These are phyloP conservation scores for Mytilinidion resinicola DNA, from an alignment of 495 filamentous ascomycete species.

Conservation along the genomic window DNA sequence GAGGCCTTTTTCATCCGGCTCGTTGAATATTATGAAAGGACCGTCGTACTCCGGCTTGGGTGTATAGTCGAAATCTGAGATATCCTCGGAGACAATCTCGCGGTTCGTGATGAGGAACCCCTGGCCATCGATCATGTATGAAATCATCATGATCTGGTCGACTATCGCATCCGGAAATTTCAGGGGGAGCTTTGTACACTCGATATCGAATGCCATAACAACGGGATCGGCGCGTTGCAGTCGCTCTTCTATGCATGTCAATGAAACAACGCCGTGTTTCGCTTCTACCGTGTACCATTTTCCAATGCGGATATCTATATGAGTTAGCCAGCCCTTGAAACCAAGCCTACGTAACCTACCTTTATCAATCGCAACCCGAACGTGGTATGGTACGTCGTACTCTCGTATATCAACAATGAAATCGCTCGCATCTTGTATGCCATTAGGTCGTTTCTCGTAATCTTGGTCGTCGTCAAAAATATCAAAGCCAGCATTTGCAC, in stretches of 20 bases:
- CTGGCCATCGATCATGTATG: conserved; percentile 99
- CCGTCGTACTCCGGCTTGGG: conserved; percentile 94
- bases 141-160: conserved; percentile 99
- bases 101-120: conserved; percentile 97
- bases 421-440: conserved; percentile 85
- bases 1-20: conserved; percentile 82
- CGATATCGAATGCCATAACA: conserved; percentile 96
- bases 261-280: conserved; percentile 76
- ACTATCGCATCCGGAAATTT: conserved; percentile 97
- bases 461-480: conserved; percentile 88
- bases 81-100: conserved; percentile 96
- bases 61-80: conserved; percentile 96
- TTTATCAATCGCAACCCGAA: conserved; percentile 95
- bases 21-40: conserved; percentile 95
- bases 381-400: conserved; percentile 98
- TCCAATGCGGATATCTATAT: conserved; percentile 81
- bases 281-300: conserved; percentile 97
- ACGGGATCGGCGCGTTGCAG: conserved; percentile 86
- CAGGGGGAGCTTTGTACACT: conserved; percentile 90
- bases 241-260: conserved; percentile 82
- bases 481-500: conserved; percentile 83
- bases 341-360: conserved; percentile 40
- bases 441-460: conserved; percentile 78
- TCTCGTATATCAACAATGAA: conserved; percentile 98
- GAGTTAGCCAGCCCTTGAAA: neutral